These are phyloP conservation scores for Phytophthora nicotianae DNA, from an alignment of 352 stramenopile genomes.

Conservation along the genomic window DNA sequence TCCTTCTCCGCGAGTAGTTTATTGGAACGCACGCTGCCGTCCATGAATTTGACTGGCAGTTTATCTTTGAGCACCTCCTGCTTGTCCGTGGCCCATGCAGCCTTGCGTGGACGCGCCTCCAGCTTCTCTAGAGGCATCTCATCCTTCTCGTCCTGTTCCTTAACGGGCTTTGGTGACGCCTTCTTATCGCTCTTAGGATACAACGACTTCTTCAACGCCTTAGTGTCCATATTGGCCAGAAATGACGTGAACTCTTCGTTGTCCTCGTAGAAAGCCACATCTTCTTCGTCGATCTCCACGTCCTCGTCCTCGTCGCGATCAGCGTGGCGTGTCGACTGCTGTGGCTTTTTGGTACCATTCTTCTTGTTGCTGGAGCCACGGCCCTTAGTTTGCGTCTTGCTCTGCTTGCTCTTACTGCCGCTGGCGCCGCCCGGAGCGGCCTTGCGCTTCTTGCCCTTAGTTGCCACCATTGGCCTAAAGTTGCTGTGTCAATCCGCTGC, in stretches of 20 bases:
- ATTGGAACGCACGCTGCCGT: constrained; percentile 80
- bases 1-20: constrained; percentile 64
- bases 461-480: constrained; percentile 32
- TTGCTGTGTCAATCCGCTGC: constrained; percentile 18
- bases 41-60: constrained; percentile 88
- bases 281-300: constrained; percentile 75
- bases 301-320: constrained; percentile 49
- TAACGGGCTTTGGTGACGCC: constrained; percentile 29
- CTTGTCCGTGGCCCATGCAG: constrained; percentile 60
- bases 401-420: constrained; percentile 42
- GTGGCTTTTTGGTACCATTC: constrained; percentile 35
- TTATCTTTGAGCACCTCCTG: constrained; percentile 72
- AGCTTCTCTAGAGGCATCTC: constrained; percentile 79
- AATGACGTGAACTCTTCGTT: constrained; percentile 79
- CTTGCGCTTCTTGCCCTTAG: constrained; percentile 52
- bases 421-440: constrained; percentile 22
- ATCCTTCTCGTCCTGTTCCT: constrained; percentile 40
- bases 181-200: constrained; percentile 41
- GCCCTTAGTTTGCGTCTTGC: constrained; percentile 37
- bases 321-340: constrained; percentile 5
- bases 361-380: constrained; percentile 38
- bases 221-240: constrained; percentile 79
- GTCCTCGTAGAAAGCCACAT: constrained; percentile 80
- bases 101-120: constrained; percentile 69
- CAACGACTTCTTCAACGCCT: constrained; percentile 57